Base-by-base conservation (phyloP, 495 filamentous ascomycete genomes). In the Glarea lozoyensis region DNA sequence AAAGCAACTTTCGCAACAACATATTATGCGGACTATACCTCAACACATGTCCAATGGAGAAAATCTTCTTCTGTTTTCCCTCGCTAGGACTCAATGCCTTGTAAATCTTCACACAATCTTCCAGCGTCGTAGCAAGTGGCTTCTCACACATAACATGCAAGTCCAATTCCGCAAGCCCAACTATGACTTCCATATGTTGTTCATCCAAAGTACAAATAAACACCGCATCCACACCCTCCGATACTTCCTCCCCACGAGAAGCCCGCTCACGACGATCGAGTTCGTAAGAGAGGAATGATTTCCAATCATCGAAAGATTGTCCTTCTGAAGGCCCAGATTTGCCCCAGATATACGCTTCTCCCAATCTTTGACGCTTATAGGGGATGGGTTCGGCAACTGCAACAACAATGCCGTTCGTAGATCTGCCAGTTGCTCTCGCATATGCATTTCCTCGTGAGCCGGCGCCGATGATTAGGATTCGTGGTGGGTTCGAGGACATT, bases 141-240 rank as follows among this genome's bases (percentile, higher is more conserved):
- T 98, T 98, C 67, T 98, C 93, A 66, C 88, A 90, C 65, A 96
- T 82, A 41, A 97, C 78, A 58, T 95, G 88, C 19, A 92, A 60
- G 4, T 73, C 66, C 0, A 93, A 66, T 2, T 73, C 70, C 2
- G 81, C 78, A 22, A 94, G 66, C 0, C 72, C 81, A 11, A 74
- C 61, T 17, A 92, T 70, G n/a, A 90, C 79, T 40, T 85, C 84
- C 4, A 73, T 74, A 60, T 98, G 92, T 51, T 81, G 80, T 58
- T 94, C 83, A 59, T 98, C 92, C 17, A 87, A 69, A 1, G 88
- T 86, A 57, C 89, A 94, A 30, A 98, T 74, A 51, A 95, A 87
- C 20, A 82, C 78, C 0, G 82, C 90, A 59, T 94, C 86, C 1
- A 95, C 69, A 1, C 75, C 76, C 7, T 59, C 62, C 1, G 68